Evolutionary conservation across 2,329 filamentous ascomycete genomes (phyloP).

Genomic region (Esteya vermicola): DNA sequence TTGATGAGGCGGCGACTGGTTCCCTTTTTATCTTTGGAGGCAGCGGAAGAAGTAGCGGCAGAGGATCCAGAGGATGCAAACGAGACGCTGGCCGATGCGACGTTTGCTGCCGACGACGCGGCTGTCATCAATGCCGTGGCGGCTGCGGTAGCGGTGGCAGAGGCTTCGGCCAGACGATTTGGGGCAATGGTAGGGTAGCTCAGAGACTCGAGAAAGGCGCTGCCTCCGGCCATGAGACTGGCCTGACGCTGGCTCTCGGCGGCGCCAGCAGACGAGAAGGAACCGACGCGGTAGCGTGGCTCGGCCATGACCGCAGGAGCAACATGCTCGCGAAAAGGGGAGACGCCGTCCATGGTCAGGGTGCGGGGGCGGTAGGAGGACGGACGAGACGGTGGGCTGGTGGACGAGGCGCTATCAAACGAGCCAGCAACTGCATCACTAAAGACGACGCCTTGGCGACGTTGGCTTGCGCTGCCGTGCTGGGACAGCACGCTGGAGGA

Average conservation of each 20-base stretch:
- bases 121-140: slow-evolving; percentile 3
- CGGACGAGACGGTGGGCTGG: slow-evolving; percentile 24
- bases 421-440: slow-evolving; percentile 38
- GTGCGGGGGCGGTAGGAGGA: slow-evolving; percentile 35
- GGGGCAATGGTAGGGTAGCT: slow-evolving; percentile 23
- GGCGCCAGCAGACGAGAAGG: slow-evolving; percentile 50
- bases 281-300: slow-evolving; percentile 52
- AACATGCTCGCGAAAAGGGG: slow-evolving; percentile 28
- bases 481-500: slow-evolving; percentile 22
- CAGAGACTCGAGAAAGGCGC: slow-evolving; percentile 26
- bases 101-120: slow-evolving; percentile 6
- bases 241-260: slow-evolving; percentile 24
- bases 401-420: slow-evolving; percentile 30
- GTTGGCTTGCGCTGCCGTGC: slow-evolving; percentile 10
- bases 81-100: neutral
- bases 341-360: slow-evolving; percentile 40
- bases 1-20: slow-evolving; percentile 38
- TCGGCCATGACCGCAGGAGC: slow-evolving; percentile 25
- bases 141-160: slow-evolving; percentile 13
- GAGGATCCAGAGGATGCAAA: neutral
- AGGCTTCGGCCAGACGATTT: slow-evolving; percentile 20
- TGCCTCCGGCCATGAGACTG: slow-evolving; percentile 23
- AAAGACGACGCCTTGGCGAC: slow-evolving; percentile 47
- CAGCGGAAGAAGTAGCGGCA: neutral
- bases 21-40: slow-evolving; percentile 27